Evolutionary conservation across 169 alveolate genomes (phyloP).

Genomic region (Cryptosporidium tyzzeri): DNA sequence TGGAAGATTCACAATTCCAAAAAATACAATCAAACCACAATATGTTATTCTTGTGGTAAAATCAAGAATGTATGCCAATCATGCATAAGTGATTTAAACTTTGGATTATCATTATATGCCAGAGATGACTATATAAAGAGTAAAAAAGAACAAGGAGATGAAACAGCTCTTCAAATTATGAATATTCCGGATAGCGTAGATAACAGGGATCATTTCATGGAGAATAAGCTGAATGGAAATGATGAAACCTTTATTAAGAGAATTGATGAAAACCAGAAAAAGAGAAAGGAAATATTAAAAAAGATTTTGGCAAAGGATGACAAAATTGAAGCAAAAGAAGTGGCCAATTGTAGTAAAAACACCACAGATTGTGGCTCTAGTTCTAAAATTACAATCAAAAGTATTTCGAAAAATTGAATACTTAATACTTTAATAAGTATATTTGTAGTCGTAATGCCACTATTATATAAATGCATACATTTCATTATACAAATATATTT

Average conservation of each 20-base stretch:
- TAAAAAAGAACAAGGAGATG: slow-evolving; percentile 78
- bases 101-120: slow-evolving; percentile 96
- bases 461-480: background rate
- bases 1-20: slow-evolving; percentile 97
- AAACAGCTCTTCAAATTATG: slow-evolving; percentile 72
- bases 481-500: background rate
- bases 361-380: background rate
- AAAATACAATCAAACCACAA: slow-evolving; percentile 95
- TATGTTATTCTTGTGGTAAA: slow-evolving; percentile 98
- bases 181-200: slow-evolving; percentile 84
- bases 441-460: background rate
- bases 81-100: slow-evolving; percentile 96
- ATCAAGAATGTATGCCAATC: slow-evolving; percentile 98
- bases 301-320: slow-evolving; percentile 9
- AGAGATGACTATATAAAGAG: slow-evolving; percentile 89
- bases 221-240: slow-evolving; percentile 45
- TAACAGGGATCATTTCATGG: slow-evolving; percentile 81
- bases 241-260: slow-evolving; percentile 9
- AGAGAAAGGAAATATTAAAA: slow-evolving; percentile 25
- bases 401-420: slow-evolving; percentile 14
- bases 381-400: slow-evolving; percentile 21
- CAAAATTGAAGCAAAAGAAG: background rate
- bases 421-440: background rate
- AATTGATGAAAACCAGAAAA: slow-evolving; percentile 18
- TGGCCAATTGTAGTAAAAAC: background rate